Conservation (phyloP, 257 asterid genomes). For the Salvia rosmarinus region DNA sequence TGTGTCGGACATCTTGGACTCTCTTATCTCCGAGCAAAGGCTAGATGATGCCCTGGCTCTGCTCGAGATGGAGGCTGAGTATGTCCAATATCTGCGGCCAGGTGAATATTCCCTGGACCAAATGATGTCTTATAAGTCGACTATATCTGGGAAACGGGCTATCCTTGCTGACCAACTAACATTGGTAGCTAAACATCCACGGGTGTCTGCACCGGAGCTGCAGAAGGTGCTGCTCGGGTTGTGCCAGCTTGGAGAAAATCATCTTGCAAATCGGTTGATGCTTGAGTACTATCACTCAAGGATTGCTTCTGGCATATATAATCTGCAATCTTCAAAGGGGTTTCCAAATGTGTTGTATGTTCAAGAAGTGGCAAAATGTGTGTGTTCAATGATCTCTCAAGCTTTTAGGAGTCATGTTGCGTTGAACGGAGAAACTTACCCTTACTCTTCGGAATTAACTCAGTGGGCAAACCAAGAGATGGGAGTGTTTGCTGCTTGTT, state of each 20-base stretch:
- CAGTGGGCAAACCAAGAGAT: constrained; percentile 60
- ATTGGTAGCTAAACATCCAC: constrained; percentile 51
- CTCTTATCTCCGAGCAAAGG: constrained; percentile 61
- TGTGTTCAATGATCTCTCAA: constrained; percentile 74
- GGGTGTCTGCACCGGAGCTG: constrained; percentile 68
- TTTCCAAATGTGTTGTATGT: constrained; percentile 37
- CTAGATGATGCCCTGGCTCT: constrained; percentile 63
- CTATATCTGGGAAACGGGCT: constrained; percentile 56
- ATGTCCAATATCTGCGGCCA: constrained; percentile 38
- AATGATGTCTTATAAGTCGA: constrained; percentile 48
- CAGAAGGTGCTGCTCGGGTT: constrained; percentile 66
- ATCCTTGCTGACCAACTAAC: constrained; percentile 49
- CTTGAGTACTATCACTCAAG: constrained; percentile 62
- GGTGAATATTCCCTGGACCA: constrained; percentile 43
- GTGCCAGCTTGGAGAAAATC: constrained; percentile 52
- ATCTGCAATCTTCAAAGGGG: constrained; percentile 45
- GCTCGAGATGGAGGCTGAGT: constrained; percentile 61
- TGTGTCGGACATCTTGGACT: constrained; percentile 60
- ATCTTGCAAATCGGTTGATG: constrained; percentile 55
- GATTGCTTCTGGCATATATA: constrained; percentile 42
- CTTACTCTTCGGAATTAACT: constrained; percentile 46
- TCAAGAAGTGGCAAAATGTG: constrained; percentile 45
- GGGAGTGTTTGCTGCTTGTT: constrained; percentile 43
- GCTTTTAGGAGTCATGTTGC: constrained; percentile 55
- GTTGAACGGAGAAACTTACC: constrained; percentile 53